Percentiles rank a stretch among this genome's conserved stretches.
Evolutionary conservation across 352 stramenopile species (phyloP).

Genomic region (Phytophthora hibernalis): DNA sequence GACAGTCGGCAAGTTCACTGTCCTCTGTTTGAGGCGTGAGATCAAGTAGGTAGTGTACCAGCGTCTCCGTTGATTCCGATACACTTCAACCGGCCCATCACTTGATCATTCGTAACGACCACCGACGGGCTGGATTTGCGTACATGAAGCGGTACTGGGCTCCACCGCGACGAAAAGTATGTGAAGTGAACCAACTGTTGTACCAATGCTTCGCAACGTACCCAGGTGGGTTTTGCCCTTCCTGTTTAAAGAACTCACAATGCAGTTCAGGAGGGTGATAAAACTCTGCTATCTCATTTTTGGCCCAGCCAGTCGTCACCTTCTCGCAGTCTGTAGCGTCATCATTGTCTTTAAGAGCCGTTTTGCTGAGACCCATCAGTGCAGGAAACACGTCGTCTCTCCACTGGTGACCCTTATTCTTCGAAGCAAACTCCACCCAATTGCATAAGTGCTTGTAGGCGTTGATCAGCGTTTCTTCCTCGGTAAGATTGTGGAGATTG

Average conservation of each 20-base stretch:
- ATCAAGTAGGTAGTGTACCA: slow-evolving; percentile 23
- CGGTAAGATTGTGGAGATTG: slow-evolving; percentile 4
- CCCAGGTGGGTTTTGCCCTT: background rate
- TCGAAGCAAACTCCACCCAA: slow-evolving; percentile 9
- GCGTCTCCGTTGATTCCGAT: slow-evolving; percentile 15
- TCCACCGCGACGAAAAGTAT: slow-evolving; percentile 10
- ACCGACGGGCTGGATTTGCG: slow-evolving; percentile 4
- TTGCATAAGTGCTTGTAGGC: slow-evolving; percentile 15
- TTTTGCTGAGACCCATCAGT: no score
- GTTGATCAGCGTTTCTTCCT: slow-evolving; percentile 1
- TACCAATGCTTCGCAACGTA: slow-evolving; percentile 17
- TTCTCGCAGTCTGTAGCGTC: no score
- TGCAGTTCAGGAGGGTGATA: no score
- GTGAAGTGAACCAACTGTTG: slow-evolving; percentile 19
- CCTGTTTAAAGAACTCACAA: no score
- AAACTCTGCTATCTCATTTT: no score
- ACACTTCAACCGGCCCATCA: slow-evolving; percentile 24
- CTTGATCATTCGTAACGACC: slow-evolving; percentile 25
- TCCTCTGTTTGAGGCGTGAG: slow-evolving; percentile 4
- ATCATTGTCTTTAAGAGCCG: no score
- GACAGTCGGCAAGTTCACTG: no score
- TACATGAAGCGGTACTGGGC: slow-evolving; percentile 21
- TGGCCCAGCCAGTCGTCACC: no score
- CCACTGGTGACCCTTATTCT: slow-evolving; percentile 5
- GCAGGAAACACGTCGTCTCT: no score